phyloP scores from a whole-genome alignment of 495 filamentous ascomycete species.

The Eremomyces bilateralis region DNA sequence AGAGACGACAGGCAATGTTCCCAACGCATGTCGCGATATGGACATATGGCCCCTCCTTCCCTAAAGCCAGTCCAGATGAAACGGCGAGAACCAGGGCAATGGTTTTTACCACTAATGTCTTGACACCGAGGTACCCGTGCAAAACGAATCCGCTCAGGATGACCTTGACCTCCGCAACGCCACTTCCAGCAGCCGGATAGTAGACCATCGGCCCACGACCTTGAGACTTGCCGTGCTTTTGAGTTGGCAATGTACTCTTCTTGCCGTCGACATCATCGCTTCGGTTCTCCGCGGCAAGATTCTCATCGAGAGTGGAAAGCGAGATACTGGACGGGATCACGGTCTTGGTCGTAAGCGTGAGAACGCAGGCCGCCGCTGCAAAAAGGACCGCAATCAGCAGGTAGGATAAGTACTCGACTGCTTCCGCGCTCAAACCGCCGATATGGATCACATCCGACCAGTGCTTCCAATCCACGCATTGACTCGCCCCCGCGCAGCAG shows the following conservation, averaged over 20 bases:
- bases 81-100: slow-evolving; percentile 70
- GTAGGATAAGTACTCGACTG: slow-evolving; percentile 59
- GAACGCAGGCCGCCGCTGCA: slow-evolving; percentile 47
- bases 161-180: slow-evolving; percentile 92
- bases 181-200: slow-evolving; percentile 89
- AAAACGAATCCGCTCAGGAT: slow-evolving; percentile 94
- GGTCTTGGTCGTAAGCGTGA: slow-evolving; percentile 77
- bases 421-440: slow-evolving; percentile 29
- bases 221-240: slow-evolving; percentile 14
- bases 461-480: slow-evolving; percentile 49
- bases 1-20: slow-evolving; percentile 83
- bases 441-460: slow-evolving; percentile 49
- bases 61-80: slow-evolving; percentile 75
- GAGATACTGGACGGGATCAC: slow-evolving; percentile 74
- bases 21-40: slow-evolving; percentile 93
- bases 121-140: slow-evolving; percentile 82
- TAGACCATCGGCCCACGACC: slow-evolving; percentile 56
- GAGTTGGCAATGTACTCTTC: slow-evolving; percentile 13
- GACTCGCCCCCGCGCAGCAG: slow-evolving; percentile 43
- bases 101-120: slow-evolving; percentile 74
- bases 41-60: slow-evolving; percentile 94
- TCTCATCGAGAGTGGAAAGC: slow-evolving; percentile 74
- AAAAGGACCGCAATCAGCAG: slow-evolving; percentile 48
- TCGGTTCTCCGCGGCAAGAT: slow-evolving; percentile 28
- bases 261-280: slow-evolving; percentile 18